Base-by-base conservation (phyloP, 2,329 filamentous ascomycete genomes). In the Exophiala mesophila region DNA sequence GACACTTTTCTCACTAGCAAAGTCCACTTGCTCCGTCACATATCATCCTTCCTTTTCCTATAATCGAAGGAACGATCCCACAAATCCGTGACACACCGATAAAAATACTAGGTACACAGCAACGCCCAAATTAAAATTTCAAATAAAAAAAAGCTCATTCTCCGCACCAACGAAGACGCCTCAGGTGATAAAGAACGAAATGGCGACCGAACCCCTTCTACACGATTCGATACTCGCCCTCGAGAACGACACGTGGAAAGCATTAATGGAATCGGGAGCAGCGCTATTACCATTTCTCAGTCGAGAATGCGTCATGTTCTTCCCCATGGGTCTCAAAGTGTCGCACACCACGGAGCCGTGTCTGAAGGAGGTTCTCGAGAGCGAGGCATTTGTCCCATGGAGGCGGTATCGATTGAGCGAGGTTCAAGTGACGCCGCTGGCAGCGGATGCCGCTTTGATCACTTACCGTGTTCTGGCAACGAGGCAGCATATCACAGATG, bases 351-450 rank as follows among this genome's bases (percentile, higher is more conserved):
- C 48, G 26, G 31, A 39, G 12, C 54, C 54, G 1, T 48, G 42
- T 33, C 44, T 56, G 16, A 47, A 54, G 39, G 53, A 56, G 4
- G 50, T 56, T 16, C 50, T 56, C 50, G 47, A 32, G 17, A 54
- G 50, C 32, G 48, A 56, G 31, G 54, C 53, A 4, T 56, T 56
- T 39, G 40, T 56, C 8, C 54, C 54, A 3, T 56, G 54, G 54
- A 50, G 26, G 29, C 26, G 44, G 10, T 56, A 55, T 36, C 34
- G 39, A 13, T 23, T 56, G 39, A 45, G 21, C 17, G 47, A 56
- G 16, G 50, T 53, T 13, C 44, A 47, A 18, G 50, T 56, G 15
- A 50, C 40, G 18, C 30, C 45, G 6, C 32, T 56, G 16, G 54
- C 52, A 19, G 5, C 40, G 17, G 50, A 56, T 18, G 45, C 49